Conservation (phyloP, 1,284 basidiomycete genomes). For the Marasmius tenuissimus region DNA sequence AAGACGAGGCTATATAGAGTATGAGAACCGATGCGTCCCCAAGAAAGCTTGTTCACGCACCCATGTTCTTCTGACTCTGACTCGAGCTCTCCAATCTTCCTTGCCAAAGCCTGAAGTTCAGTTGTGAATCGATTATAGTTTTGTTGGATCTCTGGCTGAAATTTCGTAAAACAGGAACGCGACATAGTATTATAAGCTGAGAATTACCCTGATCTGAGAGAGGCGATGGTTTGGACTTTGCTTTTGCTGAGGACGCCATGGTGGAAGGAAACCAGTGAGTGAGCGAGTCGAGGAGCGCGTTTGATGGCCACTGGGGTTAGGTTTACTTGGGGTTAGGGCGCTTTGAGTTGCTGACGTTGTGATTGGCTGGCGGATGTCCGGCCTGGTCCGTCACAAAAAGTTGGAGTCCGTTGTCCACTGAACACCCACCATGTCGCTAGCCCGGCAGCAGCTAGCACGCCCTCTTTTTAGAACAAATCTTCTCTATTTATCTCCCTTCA, state of each 20-base stretch:
- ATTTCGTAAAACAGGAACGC: slow-evolving; percentile 30
- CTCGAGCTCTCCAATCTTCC: slow-evolving; percentile 93
- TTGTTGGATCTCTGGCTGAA: slow-evolving; percentile 77
- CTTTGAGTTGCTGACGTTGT: slow-evolving; percentile 39
- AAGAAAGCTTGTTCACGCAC: slow-evolving; percentile 32
- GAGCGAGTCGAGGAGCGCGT: not conserved
- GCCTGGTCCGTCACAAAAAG: slow-evolving; percentile 32
- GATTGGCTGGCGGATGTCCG: slow-evolving; percentile 48
- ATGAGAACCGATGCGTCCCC: slow-evolving; percentile 12
- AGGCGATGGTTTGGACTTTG: slow-evolving; percentile 52
- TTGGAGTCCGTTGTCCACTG: slow-evolving; percentile 18
- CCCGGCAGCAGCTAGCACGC: slow-evolving; percentile 21
- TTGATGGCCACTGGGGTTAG: slow-evolving; percentile 8
- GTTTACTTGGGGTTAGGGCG: slow-evolving; percentile 6
- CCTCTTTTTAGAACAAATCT: slow-evolving; percentile 2
- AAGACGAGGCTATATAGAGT: slow-evolving; percentile 75
- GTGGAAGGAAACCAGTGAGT: slow-evolving; percentile 12
- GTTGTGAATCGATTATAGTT: slow-evolving; percentile 74
- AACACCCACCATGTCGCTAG: slow-evolving; percentile 53
- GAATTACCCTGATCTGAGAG: slow-evolving; percentile 71
- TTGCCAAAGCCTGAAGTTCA: slow-evolving; percentile 83
- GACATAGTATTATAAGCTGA: not conserved
- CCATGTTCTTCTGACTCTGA: slow-evolving; percentile 90
- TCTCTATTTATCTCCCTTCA: slow-evolving; percentile 14
- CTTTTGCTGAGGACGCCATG: slow-evolving; percentile 46